These are phyloP conservation scores for Phytophthora lateralis DNA, from an alignment of 352 stramenopile species.

Conservation along the genomic window DNA sequence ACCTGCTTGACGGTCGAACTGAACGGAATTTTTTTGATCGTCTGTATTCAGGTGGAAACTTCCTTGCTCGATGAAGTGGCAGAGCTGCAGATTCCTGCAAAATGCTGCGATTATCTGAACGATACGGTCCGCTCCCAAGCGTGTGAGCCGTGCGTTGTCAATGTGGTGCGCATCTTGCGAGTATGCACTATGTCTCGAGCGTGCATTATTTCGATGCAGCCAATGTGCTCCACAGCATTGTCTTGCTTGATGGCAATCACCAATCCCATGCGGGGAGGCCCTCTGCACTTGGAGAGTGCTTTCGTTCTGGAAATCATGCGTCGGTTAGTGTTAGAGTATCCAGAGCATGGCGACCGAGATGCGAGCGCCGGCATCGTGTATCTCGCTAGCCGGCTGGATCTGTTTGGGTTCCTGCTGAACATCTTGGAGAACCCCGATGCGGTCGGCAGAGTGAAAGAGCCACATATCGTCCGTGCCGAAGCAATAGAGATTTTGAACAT, in stretches of 20 bases:
- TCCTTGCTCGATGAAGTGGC: constrained; percentile 61
- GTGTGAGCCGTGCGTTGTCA: constrained; percentile 66
- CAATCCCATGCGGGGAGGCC: constrained; percentile 52
- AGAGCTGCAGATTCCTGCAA: constrained; percentile 63
- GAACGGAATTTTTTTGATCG: constrained; percentile 3
- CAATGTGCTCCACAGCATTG: constrained; percentile 57
- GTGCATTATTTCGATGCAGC: constrained; percentile 64
- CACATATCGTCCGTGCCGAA: constrained; percentile 63
- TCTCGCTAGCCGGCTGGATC: constrained; percentile 62
- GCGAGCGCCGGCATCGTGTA: constrained; percentile 73
- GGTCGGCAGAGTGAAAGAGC: constrained; percentile 66
- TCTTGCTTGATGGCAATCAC: constrained; percentile 59
- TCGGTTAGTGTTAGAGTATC: constrained; percentile 68
- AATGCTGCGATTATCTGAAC: constrained; percentile 71
- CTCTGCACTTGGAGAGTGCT: constrained; percentile 67
- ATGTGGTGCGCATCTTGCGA: constrained; percentile 69
- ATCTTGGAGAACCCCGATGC: constrained; percentile 68
- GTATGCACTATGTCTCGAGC: constrained; percentile 62
- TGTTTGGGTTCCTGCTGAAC: constrained; percentile 79
- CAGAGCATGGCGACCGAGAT: constrained; percentile 69
- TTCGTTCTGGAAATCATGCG: constrained; percentile 80
- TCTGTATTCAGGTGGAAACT: constrained; percentile 60
- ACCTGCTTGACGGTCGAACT: neutral
- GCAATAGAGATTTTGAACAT: constrained; percentile 82
- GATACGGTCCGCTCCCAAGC: constrained; percentile 66